Evolutionary conservation across 2,329 filamentous ascomycete species (phyloP), one percentile per base, ranked within the genome.

Genomic region (Alternaria metachromatica): DNA sequence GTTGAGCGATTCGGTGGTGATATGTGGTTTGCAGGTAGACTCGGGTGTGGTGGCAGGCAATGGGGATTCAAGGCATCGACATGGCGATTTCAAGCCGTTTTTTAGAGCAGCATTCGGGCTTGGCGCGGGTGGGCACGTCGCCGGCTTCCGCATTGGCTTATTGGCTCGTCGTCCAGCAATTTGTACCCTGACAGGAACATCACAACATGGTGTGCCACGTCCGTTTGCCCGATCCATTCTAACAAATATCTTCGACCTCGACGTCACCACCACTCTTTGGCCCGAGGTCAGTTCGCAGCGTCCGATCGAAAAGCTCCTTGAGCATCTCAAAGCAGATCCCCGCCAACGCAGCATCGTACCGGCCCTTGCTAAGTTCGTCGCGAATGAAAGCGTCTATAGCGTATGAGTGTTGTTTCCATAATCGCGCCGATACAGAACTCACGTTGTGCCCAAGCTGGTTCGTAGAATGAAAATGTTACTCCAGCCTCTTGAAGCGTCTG

Each of bases 291-390:
- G 90, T 87, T 82, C 92, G 92, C 76, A 97, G 81, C 1, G 88
- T 89, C 21, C 94, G 85, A 0, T 88, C 89, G 80, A 97, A 97
- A 63, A 97, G 76, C 83, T 97, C 94, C 15, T 96, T 84, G 72
- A 97, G 81, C 80, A 97, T 91, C 84, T 97, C 92, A 77, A 97
- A 97, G 82, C 94, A 97, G 37, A 95, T 87, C 76, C 94, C 95
- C 5, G 90, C 89, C 61, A 97, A 86, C 20, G 92, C 93, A 1
- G 94, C 92, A 78, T 97, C 94, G 76, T 97, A 97, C 25, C 94
- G 87, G n/a, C 94, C 94, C 82, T 97, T 97, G 80, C 91, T 94
- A 63, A 96, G 84, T 83, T 97, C 94, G 75, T 97, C 94, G 18
- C 94, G 87, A 78, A 97, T 96, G 77, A 97, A 97, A 6, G 94